Evolutionary conservation across 805 yeast genomes (phyloP), one percentile per base, ranked within the genome.

Genomic region (Kluyveromyces nonfermentans): DNA sequence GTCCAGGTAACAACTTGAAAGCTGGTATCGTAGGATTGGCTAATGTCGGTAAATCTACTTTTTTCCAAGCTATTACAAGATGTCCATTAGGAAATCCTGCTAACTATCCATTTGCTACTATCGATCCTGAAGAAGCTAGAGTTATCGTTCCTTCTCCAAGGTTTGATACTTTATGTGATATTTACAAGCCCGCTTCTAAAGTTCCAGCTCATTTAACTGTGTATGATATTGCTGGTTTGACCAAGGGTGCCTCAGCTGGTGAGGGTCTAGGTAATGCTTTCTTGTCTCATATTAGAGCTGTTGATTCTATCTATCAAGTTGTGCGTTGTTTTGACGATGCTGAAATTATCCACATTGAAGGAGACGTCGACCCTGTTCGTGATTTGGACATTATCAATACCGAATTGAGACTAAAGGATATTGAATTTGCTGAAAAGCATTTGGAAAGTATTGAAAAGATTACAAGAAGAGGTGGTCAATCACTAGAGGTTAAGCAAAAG

Each of bases 231-330:
- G 98, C 98, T 47, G 98, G 98, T 67, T 75, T 93, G 64, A 90
- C 97, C 52, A 86, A 86, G 70, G 97, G 96, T 70, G 97, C 97
- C 33, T 80, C 87, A 48, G 82, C 85, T 43, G 97, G 97, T 67
- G 97, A 88, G 70, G 98, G 98, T 64, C 78, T 93, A 53, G 98
- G 98, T 62, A 93, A 93, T 67, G 95, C 95, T 50, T 93, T 93
- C 77, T 78, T 93, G 71, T 82, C 95, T 55, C 89, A 93, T 67
- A 93, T 93, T 59, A 80, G 97, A 69, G 93, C 96, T 40, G 98
- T 93, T 45, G 98, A 93, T 75, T 96, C 97, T 50, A 82, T 93
- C 52, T 93, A 85, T 72, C 97, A 93, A 72, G 96, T 93, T 52
- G 97, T 93, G 41, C 82, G 98, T 70, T 85, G 95, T 69, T 93